phyloP scores from a whole-genome alignment of 208 protist genomes.

The Crithidia brevicula region DNA sequence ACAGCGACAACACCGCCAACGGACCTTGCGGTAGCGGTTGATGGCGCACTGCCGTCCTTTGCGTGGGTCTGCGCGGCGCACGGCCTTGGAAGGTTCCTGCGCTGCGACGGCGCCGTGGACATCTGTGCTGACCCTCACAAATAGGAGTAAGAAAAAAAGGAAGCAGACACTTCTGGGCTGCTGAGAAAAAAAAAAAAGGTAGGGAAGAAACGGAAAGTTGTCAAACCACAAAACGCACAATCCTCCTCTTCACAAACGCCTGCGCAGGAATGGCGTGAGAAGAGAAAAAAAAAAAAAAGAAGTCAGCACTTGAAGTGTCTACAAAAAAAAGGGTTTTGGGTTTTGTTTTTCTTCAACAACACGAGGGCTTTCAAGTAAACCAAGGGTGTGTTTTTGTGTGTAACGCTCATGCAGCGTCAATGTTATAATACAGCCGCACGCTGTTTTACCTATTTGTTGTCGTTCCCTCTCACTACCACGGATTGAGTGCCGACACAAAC shows the following conservation, averaged over 20 bases:
- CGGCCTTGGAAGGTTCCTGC: slow-evolving; percentile 1
- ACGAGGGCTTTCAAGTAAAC: too few species aligned
- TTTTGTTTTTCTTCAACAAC: too few species aligned
- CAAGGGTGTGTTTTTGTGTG: too few species aligned
- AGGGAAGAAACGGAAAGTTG: too few species aligned
- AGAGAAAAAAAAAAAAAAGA: background rate
- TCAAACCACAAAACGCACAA: too few species aligned
- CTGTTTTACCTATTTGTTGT: too few species aligned
- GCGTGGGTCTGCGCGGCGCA: background rate
- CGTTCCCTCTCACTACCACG: too few species aligned
- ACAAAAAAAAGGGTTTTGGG: background rate
- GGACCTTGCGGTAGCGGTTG: background rate
- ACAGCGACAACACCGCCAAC: background rate
- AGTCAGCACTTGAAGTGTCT: too few species aligned
- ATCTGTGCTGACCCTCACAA: too few species aligned
- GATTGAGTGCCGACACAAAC: background rate
- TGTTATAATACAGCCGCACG: too few species aligned
- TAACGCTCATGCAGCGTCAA: too few species aligned
- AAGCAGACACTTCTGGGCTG: background rate
- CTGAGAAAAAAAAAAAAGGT: slow-evolving; percentile 4
- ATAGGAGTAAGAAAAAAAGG: background rate
- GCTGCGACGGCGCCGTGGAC: slow-evolving; percentile 1
- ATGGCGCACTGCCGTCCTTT: background rate
- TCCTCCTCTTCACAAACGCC: too few species aligned
- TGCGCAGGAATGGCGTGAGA: background rate